Evolutionary conservation across 164 flowering plant genomes (phyloP), one percentile per base, ranked within the genome.

Genomic region (Buxus sempervirens): DNA sequence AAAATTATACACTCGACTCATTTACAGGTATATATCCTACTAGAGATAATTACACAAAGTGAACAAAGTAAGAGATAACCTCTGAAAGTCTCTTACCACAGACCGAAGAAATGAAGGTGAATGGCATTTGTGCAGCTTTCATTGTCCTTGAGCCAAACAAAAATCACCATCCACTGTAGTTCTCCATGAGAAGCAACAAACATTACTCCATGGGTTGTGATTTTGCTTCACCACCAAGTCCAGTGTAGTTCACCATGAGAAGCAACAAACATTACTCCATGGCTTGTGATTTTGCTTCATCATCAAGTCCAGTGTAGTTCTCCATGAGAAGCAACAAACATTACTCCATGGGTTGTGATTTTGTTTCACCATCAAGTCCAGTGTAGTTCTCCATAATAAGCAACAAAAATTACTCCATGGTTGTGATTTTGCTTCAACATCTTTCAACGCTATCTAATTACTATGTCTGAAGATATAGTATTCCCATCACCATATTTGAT

Each of bases 401-500:
- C 67, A 53, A 19, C 22, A 53, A 10, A 25, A n/a, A 10, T 21
- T 55, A 36, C 54, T 32, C 7, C 38, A 38, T 4, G 24, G 32
- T 60, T 54, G 53, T 59, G 58, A 71, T 20, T 24, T 61, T 59
- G 65, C 64, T 18, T 58, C 70, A 54, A 60, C 45, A 24, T 76
- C 72, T 62, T 63, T 61, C 61, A 79, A 45, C 63, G 72, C 65
- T 58, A 77, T 72, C 75, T 71, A 68, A 78, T 74, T 55, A 76
- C 80, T 48, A 57, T 45, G 64, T 66, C 73, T 0, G 59, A 55
- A 58, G 72, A 68, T 55, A 28, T 54, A 23, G 62, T 58, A 9
- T 68, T 57, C 70, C 62, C 63, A 36, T 71, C 57, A 62, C 60
- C 16, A 38, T 15, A 4, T 65, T 67, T 48, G 62, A 65, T 32